Percentiles rank a stretch among this genome's conserved stretches.
Conservation (phyloP, 2,329 filamentous ascomycete genomes). For the Colletotrichum lindemuthianum region DNA sequence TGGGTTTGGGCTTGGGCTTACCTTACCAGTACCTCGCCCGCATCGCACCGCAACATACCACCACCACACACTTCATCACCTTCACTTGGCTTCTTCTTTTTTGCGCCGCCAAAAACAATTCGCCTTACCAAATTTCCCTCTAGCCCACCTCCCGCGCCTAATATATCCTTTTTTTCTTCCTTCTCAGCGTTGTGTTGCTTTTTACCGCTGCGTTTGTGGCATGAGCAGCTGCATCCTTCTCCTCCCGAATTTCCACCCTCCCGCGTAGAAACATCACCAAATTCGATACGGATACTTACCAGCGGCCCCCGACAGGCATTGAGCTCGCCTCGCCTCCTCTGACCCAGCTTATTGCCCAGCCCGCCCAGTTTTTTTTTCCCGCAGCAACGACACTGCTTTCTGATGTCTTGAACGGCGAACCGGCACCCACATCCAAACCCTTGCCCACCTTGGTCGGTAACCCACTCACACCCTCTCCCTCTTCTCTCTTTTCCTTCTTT, state of each 20-base stretch:
- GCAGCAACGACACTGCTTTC: constrained; percentile 33
- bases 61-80: not conserved
- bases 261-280: constrained; percentile 28
- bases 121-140: constrained; percentile 10
- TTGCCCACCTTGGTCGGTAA: constrained; percentile 34
- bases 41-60: constrained; percentile 8
- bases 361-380: constrained; percentile 31
- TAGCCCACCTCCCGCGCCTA: not conserved
- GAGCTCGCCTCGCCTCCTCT: constrained; percentile 17
- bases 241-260: constrained; percentile 4
- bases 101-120: constrained; percentile 22
- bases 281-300: not conserved
- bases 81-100: constrained; percentile 15
- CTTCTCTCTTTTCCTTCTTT: constrained; percentile 26
- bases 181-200: not conserved
- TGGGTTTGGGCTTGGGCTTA: not conserved
- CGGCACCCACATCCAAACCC: constrained; percentile 34
- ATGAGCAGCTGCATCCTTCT: constrained; percentile 21
- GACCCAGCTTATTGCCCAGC: constrained; percentile 31
- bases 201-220: constrained; percentile 21
- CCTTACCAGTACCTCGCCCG: constrained; percentile 5
- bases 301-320: constrained; percentile 16
- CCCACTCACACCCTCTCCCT: constrained; percentile 30
- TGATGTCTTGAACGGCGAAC: constrained; percentile 34
- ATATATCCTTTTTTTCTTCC: constrained; percentile 22